phyloP scores from a whole-genome alignment of 345 rosid genomes.

The Crucihimalaya himalaica region DNA sequence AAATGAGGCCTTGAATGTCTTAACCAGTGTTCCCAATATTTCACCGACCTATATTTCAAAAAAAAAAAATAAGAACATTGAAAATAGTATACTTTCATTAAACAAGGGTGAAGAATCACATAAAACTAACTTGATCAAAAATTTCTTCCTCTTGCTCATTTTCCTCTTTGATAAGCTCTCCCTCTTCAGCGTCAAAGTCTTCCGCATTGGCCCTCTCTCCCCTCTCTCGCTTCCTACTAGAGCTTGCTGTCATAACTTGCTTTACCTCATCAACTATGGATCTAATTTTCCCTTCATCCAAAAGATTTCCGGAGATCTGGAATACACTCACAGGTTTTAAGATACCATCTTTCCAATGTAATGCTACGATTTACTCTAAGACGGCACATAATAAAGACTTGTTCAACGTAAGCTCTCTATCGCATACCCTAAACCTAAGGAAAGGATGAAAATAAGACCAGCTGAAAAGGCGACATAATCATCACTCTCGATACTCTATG shows the following conservation, averaged over 20 bases:
- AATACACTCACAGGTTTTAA: slow-evolving; percentile 17
- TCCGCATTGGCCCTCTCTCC: slow-evolving; percentile 95
- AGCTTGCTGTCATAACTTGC: slow-evolving; percentile 93
- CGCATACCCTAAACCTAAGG: background rate
- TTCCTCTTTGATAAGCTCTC: slow-evolving; percentile 96
- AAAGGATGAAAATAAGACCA: background rate
- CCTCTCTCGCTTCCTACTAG: slow-evolving; percentile 89
- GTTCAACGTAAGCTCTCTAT: background rate
- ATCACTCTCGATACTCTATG: background rate
- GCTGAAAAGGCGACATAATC: slow-evolving; percentile 1
- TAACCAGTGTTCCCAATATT: slow-evolving; percentile 95
- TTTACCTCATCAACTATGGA: slow-evolving; percentile 91
- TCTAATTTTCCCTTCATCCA: slow-evolving; percentile 87
- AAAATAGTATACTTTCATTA: background rate
- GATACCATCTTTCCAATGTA: background rate
- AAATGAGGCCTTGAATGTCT: slow-evolving; percentile 90
- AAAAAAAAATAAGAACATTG: background rate
- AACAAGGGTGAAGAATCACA: background rate
- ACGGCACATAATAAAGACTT: background rate
- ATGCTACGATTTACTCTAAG: background rate
- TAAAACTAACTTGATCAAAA: slow-evolving; percentile 88
- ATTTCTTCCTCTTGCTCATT: slow-evolving; percentile 99
- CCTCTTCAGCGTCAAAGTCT: slow-evolving; percentile 98
- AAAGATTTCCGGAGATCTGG: slow-evolving; percentile 80
- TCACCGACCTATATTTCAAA: slow-evolving; percentile 84